These are phyloP conservation scores for Colletotrichum destructivum DNA, from an alignment of 2,329 filamentous ascomycete genomes.

Conservation along the genomic window DNA sequence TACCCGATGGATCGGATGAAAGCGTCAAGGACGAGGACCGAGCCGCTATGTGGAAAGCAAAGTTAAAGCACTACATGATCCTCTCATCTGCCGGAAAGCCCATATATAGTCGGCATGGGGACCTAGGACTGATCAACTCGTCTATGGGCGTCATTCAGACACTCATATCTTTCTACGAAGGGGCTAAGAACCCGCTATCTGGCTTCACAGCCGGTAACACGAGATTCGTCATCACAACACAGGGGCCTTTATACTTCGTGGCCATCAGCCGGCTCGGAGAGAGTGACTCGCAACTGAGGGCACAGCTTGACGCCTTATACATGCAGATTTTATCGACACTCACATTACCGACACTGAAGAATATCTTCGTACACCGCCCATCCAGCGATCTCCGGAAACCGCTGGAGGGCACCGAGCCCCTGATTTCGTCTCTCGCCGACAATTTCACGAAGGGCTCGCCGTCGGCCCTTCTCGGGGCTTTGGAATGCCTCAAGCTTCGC, in stretches of 20 bases:
- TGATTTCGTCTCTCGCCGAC: constrained; percentile 93
- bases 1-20: constrained; percentile 69
- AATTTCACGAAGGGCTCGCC: constrained; percentile 95
- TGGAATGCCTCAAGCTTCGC: constrained; percentile 93
- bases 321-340: constrained; percentile 98
- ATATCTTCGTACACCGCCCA: constrained; percentile 89
- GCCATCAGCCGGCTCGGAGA: constrained; percentile 94
- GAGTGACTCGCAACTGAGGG: constrained; percentile 88
- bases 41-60: constrained; percentile 86
- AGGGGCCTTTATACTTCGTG: constrained; percentile 92
- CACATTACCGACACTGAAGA: constrained; percentile 87
- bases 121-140: constrained; percentile 89
- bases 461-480: constrained; percentile 86
- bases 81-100: constrained; percentile 96
- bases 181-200: constrained; percentile 80
- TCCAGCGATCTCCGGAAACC: constrained; percentile 95
- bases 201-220: constrained; percentile 90
- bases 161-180: constrained; percentile 96
- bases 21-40: constrained; percentile 69
- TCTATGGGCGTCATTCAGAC: constrained; percentile 97
- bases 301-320: constrained; percentile 93
- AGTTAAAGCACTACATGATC: constrained; percentile 97
- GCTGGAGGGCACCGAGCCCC: constrained; percentile 89
- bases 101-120: constrained; percentile 95
- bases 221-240: constrained; percentile 87